Conservation (phyloP, 2,329 filamentous ascomycete genomes). For the Paecilomyces dactylethromorphus region DNA sequence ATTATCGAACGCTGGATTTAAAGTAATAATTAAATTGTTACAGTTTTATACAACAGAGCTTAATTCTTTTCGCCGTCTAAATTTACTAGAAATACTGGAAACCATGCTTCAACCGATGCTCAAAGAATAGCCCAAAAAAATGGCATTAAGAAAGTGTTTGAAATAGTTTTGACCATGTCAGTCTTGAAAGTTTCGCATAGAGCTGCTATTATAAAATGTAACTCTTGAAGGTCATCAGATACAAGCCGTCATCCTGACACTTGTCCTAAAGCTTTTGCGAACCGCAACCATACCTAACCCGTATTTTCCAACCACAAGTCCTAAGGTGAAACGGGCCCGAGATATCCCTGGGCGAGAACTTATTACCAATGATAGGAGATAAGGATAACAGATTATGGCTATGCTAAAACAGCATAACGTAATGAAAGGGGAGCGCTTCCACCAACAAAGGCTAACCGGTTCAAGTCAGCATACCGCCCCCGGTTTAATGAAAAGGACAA, state of each 20-base stretch:
- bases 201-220: background rate
- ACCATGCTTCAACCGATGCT: too few relatives aligned
- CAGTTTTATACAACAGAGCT: too few relatives aligned
- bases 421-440: background rate
- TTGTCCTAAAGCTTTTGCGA: background rate
- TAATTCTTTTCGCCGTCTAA: too few relatives aligned
- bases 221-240: background rate
- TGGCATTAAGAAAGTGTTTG: too few relatives aligned
- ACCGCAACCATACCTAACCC: background rate
- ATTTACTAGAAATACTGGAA: too few relatives aligned
- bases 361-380: background rate
- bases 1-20: too few relatives aligned
- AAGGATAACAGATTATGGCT: background rate
- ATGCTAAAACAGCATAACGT: background rate
- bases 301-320: background rate
- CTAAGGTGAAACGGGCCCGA: background rate
- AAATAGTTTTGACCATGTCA: background rate
- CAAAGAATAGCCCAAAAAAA: too few relatives aligned
- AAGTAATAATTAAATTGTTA: too few relatives aligned
- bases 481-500: background rate
- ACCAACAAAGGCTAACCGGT: background rate
- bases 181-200: background rate
- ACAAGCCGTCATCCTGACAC: background rate
- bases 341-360: background rate
- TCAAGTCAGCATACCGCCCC: background rate